Percentiles rank a stretch among this genome's conserved stretches.
Evolutionary conservation across 23 red algal genomes (phyloP).

Genomic region (Pyropia haitanensis): DNA sequence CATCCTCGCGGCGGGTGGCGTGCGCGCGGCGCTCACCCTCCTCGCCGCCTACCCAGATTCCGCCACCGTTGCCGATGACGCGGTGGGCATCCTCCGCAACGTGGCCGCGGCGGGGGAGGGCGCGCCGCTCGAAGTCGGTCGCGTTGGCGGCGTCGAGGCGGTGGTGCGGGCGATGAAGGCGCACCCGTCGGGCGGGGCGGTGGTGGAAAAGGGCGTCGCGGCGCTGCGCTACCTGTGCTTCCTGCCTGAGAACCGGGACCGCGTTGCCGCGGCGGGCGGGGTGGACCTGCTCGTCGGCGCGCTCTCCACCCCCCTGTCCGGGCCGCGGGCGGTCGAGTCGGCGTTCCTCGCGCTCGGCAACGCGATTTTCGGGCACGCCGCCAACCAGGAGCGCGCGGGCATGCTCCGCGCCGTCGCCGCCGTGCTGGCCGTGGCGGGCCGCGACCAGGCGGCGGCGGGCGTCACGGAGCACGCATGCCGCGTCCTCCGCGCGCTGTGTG

Average conservation of each 20-base stretch:
- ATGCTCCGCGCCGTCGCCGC: constrained; percentile 20
- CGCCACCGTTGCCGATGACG: constrained; percentile 44
- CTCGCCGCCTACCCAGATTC: constrained; percentile 33
- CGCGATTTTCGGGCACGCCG: constrained; percentile 33
- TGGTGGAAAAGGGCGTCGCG: constrained; percentile 47
- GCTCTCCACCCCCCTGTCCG: constrained; percentile 3
- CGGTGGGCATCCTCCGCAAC: constrained; percentile 46
- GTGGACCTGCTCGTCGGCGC: constrained; percentile 38
- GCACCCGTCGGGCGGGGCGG: constrained; percentile 21
- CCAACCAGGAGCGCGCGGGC: constrained; percentile 35
- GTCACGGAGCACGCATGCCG: constrained; percentile 67
- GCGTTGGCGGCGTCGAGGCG: constrained; percentile 22
- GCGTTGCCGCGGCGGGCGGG: constrained; percentile 12
- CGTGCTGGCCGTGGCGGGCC: constrained; percentile 30
- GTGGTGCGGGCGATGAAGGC: constrained; percentile 33
- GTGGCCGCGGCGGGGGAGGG: constrained; percentile 27
- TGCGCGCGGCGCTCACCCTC: constrained; percentile 19
- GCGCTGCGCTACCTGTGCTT: constrained; percentile 57
- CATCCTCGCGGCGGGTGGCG: constrained; percentile 28
- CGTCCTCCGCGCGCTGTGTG: constrained; percentile 43
- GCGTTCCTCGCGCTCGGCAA: constrained; percentile 57
- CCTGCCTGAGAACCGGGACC: constrained; percentile 34
- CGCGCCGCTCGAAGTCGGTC: constrained; percentile 27
- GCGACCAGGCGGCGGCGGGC: constrained; percentile 7
- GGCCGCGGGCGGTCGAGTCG: constrained; percentile 23